Base-by-base conservation (phyloP, 495 filamentous ascomycete species). In the Hamigera avellanea region DNA sequence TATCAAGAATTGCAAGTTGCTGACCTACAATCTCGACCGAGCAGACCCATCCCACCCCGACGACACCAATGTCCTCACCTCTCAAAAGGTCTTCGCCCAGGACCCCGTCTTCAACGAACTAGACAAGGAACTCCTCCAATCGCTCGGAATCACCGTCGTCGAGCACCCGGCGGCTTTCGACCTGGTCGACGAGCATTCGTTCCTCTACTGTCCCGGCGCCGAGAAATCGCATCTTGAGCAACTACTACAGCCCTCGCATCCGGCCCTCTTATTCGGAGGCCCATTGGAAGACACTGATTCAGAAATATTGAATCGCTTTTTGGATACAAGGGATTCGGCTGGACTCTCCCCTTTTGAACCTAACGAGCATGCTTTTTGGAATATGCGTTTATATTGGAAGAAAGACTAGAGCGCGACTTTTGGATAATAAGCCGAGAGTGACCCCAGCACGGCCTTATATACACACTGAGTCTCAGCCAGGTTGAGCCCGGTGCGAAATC, bases 101-200 rank as follows among this genome's bases (percentile, higher is more conserved):
- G 83, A 88, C 33, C 83, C 83, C 6, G 47, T 72, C 43, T 86
- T 85, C 58, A 84, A 75, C 35, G 29, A 52, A 6, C 52, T 69
- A 6, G 83, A 88, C 46, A 65, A 59, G 16, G 44, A 53, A 0
- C 80, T 84, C 39, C 67, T 86, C 26, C 23, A 42, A 0, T 55
- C 46, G 8, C 56, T 78, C 1, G 64, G 62, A 14, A 66, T 81
- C 21, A 56, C 57, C 14, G 69, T 78, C 9, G 66, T 81, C 21
- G 44, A 73, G 2, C 59, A 69, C 23, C 82, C 81, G 0, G 40
- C 27, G 0, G 83, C 62, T 0, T 81, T 84, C 46, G 42, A 63
- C 0, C 33, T 56, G 2, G 66, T 86, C 9, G 63, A 62, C 7
- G 38, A 52, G 0, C 46, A 49, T 1, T 74, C 77, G 1, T 62